These are phyloP conservation scores for Cercis canadensis DNA, from an alignment of 306 rosid species.

Conservation along the genomic window DNA sequence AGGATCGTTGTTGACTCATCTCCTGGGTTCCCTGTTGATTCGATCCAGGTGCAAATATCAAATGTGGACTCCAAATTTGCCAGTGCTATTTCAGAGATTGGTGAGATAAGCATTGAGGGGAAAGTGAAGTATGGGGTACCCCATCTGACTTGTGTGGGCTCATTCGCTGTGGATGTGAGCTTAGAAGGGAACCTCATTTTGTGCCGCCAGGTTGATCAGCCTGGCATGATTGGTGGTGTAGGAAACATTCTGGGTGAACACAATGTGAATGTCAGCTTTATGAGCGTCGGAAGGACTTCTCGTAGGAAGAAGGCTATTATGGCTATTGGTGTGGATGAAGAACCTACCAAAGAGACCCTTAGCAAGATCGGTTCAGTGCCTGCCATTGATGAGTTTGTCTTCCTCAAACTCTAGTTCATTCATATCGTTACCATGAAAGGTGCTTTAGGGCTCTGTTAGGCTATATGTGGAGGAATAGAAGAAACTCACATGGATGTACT, in stretches of 20 bases:
- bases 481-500: background rate
- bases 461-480: background rate
- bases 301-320: constrained; percentile 62
- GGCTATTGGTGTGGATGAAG: constrained; percentile 87
- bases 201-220: constrained; percentile 75
- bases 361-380: constrained; percentile 60
- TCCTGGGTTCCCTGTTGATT: constrained; percentile 58
- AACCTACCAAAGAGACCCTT: constrained; percentile 53
- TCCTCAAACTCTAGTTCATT: constrained; percentile 54
- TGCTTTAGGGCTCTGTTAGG: background rate
- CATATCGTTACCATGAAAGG: no score
- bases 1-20: constrained; percentile 47
- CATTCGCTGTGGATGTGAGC: constrained; percentile 72
- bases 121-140: constrained; percentile 66
- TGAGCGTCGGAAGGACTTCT: constrained; percentile 77
- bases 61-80: constrained; percentile 65
- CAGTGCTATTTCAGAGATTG: constrained; percentile 52
- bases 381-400: constrained; percentile 73
- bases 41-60: constrained; percentile 58
- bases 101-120: constrained; percentile 67
- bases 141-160: constrained; percentile 57
- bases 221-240: constrained; percentile 76
- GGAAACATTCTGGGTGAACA: constrained; percentile 62
- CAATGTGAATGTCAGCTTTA: constrained; percentile 76
- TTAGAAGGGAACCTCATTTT: constrained; percentile 71